phyloP scores from a whole-genome alignment of 306 rosid species.

The Comarum palustre region DNA sequence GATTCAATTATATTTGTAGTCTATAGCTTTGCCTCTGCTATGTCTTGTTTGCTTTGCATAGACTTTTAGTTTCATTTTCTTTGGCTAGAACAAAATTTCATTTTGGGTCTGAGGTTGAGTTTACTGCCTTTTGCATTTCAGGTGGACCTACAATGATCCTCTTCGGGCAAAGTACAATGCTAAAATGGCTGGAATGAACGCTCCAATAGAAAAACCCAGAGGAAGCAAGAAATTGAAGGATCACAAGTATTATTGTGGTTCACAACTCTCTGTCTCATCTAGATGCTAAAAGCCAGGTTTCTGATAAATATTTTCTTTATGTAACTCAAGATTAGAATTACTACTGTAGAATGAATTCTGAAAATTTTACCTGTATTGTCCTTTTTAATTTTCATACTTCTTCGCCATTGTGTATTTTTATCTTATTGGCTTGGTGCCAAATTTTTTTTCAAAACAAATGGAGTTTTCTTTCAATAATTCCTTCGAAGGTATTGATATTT shows the following conservation, averaged over 20 bases:
- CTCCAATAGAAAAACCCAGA: conserved; percentile 66
- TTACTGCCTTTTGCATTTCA: conserved; percentile 32
- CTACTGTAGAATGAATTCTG: not conserved
- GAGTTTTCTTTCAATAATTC: too few relatives aligned
- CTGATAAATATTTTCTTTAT: not conserved
- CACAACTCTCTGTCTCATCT: not conserved
- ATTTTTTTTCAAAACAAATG: too few relatives aligned
- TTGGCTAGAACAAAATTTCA: not conserved
- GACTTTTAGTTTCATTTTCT: too few relatives aligned
- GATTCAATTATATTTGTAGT: not conserved
- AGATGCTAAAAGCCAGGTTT: not conserved
- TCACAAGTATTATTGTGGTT: conserved; percentile 64
- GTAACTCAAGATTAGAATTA: not conserved
- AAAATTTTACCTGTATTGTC: not conserved
- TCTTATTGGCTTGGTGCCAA: not conserved
- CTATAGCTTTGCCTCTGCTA: not conserved
- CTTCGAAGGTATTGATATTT: too few relatives aligned
- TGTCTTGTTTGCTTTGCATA: too few relatives aligned
- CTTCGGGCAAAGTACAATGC: conserved; percentile 89
- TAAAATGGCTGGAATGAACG: conserved; percentile 91
- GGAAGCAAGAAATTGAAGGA: conserved; percentile 94
- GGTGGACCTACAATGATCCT: conserved; percentile 97
- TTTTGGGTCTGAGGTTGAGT: not conserved
- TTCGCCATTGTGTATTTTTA: not conserved
- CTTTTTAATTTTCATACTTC: not conserved